Evolutionary conservation across 139 green algal genomes (phyloP), one percentile per base, ranked within the genome.

Genomic region (Volvox africanus): DNA sequence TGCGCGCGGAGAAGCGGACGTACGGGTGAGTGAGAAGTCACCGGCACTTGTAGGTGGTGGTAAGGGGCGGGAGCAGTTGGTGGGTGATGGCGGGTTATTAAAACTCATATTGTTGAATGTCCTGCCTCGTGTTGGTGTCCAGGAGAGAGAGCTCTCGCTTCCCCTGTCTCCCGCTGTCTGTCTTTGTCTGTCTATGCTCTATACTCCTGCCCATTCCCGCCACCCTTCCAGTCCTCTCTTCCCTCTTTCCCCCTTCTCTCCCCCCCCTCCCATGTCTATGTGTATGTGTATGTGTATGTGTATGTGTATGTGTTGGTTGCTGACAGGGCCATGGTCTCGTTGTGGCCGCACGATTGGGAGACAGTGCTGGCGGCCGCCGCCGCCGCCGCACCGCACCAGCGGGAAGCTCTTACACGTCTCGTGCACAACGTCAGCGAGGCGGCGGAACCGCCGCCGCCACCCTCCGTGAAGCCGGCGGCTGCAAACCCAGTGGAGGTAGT

Each of bases 1-100:
- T 95, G 73, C 73, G 55, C 12, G 88, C 67, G 22, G 84, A 82
- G 24, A 37, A 75, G 19, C 75, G 87, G 21, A 95, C 89, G 3
- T 94, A 94, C 75, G 93, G 94, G 86, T n/a, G 50, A 28, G 28
- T 16, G 36, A n/a, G n/a, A n/a, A n/a, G 65, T 89, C 86, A 55
- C 44, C 44, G 44, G 44, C 9, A 55, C 5, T 55, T 55, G 44
- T 55, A n/a, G n/a, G n/a, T n/a, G n/a, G n/a, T n/a, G n/a, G n/a
- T n/a, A n/a, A n/a, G n/a, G n/a, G n/a, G n/a, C n/a, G n/a, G n/a
- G n/a, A n/a, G 62, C 17, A 69, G 62, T 69, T 69, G 93, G 55
- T n/a, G 89, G 28, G n/a, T 61, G 82, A 3, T 62, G 30, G 61
- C 32, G 30, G 32, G 30, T 30, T 55, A 36, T 5, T 20, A 9